Percentiles rank a stretch among this genome's conserved stretches.
Conservation (phyloP, 768 basidiomycete species). For the Auricularia auricula-judae region DNA sequence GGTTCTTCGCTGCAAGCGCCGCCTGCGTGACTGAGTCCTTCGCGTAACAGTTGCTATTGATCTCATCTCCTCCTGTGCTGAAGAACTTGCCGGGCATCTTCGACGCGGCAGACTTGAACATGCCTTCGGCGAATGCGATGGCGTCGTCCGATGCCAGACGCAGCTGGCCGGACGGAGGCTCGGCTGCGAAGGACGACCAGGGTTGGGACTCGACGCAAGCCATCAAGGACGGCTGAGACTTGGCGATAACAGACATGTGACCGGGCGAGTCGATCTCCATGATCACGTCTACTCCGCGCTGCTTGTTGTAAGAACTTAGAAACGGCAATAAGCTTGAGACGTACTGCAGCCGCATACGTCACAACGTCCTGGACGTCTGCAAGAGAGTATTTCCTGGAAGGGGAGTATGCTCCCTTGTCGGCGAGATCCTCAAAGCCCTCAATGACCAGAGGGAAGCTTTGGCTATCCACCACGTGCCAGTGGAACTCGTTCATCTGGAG, state of each 20-base stretch:
- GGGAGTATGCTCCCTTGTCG: constrained; percentile 46
- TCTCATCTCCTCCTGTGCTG: constrained; percentile 74
- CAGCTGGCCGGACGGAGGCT: constrained; percentile 78
- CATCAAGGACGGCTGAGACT: constrained; percentile 60
- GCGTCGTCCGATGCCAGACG: constrained; percentile 55
- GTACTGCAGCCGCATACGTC: constrained; percentile 56
- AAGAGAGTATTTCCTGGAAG: constrained; percentile 38
- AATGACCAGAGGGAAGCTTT: constrained; percentile 70
- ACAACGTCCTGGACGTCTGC: constrained; percentile 50
- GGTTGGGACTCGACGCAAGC: constrained; percentile 42
- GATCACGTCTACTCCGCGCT: constrained; percentile 66
- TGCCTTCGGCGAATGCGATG: constrained; percentile 41
- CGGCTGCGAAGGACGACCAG: constrained; percentile 37
- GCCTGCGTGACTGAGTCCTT: constrained; percentile 50
- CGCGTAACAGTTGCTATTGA: constrained; percentile 57
- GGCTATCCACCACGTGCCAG: constrained; percentile 78
- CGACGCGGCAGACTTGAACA: constrained; percentile 38
- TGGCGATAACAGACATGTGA: constrained; percentile 57
- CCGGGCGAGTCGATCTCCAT: constrained; percentile 80
- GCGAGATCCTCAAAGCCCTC: constrained; percentile 51
- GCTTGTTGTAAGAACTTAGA: constrained; percentile 12
- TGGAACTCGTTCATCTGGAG: constrained; percentile 62
- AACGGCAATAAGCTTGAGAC: constrained; percentile 15
- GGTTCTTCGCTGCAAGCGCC: constrained; percentile 36
- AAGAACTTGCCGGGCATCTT: constrained; percentile 52